A percentile compares a stretch with the other conserved stretches of the same genome.
These are phyloP conservation scores for Diaporthe nobilis DNA, from an alignment of 2,329 filamentous ascomycete species.

Conservation along the genomic window DNA sequence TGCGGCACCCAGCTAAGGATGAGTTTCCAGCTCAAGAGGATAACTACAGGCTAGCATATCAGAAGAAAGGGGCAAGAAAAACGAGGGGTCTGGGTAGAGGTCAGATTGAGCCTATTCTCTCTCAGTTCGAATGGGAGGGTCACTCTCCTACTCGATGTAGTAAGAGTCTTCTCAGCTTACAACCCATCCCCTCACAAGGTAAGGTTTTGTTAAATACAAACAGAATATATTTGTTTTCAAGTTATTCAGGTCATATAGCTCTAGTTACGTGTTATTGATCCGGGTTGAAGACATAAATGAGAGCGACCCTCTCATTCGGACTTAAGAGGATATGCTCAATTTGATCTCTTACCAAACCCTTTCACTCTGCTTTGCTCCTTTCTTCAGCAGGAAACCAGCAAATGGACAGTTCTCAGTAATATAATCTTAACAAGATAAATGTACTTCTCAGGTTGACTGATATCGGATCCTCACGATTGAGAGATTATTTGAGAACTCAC, in stretches of 20 bases:
- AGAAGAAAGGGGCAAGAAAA: constrained; percentile 14
- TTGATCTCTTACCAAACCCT: neutral
- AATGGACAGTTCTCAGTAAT: too few species aligned
- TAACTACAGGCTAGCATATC: neutral
- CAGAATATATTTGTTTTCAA: too few species aligned
- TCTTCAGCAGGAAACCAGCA: neutral
- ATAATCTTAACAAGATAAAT: neutral
- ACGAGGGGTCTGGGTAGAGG: neutral
- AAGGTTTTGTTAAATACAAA: too few species aligned
- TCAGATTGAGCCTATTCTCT: neutral
- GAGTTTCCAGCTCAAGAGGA: neutral
- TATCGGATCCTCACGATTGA: neutral
- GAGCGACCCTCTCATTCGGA: neutral
- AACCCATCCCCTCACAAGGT: too few species aligned
- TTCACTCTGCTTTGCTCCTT: constrained; percentile 12
- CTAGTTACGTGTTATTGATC: too few species aligned
- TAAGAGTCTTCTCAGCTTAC: neutral
- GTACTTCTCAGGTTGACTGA: neutral
- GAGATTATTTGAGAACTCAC: neutral
- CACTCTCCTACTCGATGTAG: neutral
- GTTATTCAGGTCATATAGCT: too few species aligned
- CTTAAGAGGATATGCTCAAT: neutral
- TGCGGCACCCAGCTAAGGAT: too few species aligned
- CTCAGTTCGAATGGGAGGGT: neutral
- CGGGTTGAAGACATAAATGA: neutral